A percentile compares a stretch with the other conserved stretches of the same genome.
Conservation (phyloP, 257 asterid genomes). For the Handroanthus guayacan region DNA sequence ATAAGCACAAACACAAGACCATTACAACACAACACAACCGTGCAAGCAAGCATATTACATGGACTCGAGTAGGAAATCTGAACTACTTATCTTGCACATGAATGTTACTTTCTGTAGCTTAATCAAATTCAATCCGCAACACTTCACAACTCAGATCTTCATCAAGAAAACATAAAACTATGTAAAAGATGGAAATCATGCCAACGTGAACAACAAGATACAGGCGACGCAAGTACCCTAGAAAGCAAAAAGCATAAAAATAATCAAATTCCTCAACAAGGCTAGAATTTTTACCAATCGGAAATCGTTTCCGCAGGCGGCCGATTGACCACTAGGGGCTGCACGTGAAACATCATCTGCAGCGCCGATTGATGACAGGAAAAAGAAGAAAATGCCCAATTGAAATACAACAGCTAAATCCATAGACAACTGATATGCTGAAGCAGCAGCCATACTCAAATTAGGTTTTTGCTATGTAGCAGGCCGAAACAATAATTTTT, state of each 20-base stretch:
- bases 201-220: neutral
- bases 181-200: too few relatives aligned
- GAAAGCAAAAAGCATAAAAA: neutral
- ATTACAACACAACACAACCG: constrained; percentile 9
- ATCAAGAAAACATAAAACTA: constrained; percentile 6
- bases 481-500: constrained; percentile 2
- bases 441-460: constrained; percentile 48
- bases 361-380: constrained; percentile 46
- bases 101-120: constrained; percentile 1
- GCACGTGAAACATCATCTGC: constrained; percentile 54
- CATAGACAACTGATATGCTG: constrained; percentile 36
- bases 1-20: neutral
- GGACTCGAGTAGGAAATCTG: constrained; percentile 19
- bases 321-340: constrained; percentile 40
- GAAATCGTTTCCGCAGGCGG: constrained; percentile 56
- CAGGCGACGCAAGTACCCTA: neutral
- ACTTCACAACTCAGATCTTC: constrained; percentile 24
- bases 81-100: neutral
- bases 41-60: constrained; percentile 1
- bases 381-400: constrained; percentile 40
- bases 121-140: neutral
- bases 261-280: neutral
- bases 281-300: constrained; percentile 47
- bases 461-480: constrained; percentile 12
- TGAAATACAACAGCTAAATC: constrained; percentile 36